Conservation (phyloP, 2,329 filamentous ascomycete species). For the Endothia cerciana region DNA sequence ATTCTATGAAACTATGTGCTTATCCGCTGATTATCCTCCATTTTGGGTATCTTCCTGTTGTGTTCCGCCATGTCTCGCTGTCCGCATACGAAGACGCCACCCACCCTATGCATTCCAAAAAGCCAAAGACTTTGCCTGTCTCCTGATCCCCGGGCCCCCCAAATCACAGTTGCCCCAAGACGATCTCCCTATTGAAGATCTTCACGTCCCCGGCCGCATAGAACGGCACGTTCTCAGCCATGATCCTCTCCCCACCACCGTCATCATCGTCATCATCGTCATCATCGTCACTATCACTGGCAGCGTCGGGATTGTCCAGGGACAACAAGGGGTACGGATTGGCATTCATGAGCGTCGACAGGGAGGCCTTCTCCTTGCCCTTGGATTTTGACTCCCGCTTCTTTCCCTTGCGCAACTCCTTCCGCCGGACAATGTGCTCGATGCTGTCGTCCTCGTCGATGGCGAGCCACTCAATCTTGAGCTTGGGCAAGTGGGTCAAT, state of each 20-base stretch:
- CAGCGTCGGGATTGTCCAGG: slow-evolving; percentile 30
- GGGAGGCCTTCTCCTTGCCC: slow-evolving; percentile 42
- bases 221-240: slow-evolving; percentile 46
- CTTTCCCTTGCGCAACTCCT: slow-evolving; percentile 36
- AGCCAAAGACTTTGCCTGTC: background rate
- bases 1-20: background rate
- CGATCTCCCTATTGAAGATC: slow-evolving; percentile 63
- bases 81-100: background rate
- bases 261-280: slow-evolving; percentile 41
- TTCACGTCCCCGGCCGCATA: slow-evolving; percentile 52
- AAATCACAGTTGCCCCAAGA: slow-evolving; percentile 46
- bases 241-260: slow-evolving; percentile 39
- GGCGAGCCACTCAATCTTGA: slow-evolving; percentile 63
- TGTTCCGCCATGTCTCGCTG: background rate
- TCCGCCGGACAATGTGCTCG: slow-evolving; percentile 52
- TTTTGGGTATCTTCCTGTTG: background rate
- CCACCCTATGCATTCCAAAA: background rate
- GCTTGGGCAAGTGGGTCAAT: slow-evolving; percentile 56
- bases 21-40: background rate
- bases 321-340: slow-evolving; percentile 37
- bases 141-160: background rate
- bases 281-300: slow-evolving; percentile 40
- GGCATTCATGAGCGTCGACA: slow-evolving; percentile 15
- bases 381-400: slow-evolving; percentile 35
- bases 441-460: slow-evolving; percentile 54